Evolutionary conservation across 2,329 filamentous ascomycete species (phyloP), one percentile per base, ranked within the genome.

Genomic region (Erysiphe pulchra): DNA sequence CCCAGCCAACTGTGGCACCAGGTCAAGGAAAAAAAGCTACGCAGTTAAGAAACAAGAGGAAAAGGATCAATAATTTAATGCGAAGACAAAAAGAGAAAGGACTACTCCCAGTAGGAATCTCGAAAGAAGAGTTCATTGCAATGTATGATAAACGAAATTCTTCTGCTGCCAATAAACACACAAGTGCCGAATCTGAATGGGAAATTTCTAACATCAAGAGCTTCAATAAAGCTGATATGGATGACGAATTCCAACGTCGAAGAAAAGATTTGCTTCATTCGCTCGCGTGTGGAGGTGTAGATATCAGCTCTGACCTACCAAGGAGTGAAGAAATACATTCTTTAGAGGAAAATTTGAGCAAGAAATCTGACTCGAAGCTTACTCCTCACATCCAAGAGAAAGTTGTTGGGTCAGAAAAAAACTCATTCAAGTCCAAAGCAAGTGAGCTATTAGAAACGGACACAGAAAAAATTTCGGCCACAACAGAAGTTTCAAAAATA

Each of bases 41-140:
- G 0, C 65, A 66, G 44, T 60, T 60, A 20, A 68, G 73, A 49
- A 80, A 80, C 50, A 54, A 60, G 30, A 65, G 75, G 36, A 65
- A 65, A 37, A 67, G 66, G 47, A 59, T 67, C 45, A 58, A 62
- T 36, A 66, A 66, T 47, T 61, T 62, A 47, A 59, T 78, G 11
- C 59, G 60, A 4, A 62, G 64, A 47, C 60, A 77, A 8, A 73
- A 76, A 52, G 56, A 63, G 16, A 57, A 65, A n/a, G 71, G 70
- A 1, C 54, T 67, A 12, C 57, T 79, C 9, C 65, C 65, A 17
- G 50, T 59, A 24, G 57, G 65, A 47, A 72, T 73, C 6, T 67
- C 65, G 44, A 62, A 70, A 38, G 55, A 59, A 11, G 67, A 72
- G 46, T 57, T 76, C 40, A 55, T 54, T 37, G 50, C 18, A 48